Evolutionary conservation across 306 rosid species (phyloP), one percentile per base, ranked within the genome.

Genomic region (Rubus parviflorus): DNA sequence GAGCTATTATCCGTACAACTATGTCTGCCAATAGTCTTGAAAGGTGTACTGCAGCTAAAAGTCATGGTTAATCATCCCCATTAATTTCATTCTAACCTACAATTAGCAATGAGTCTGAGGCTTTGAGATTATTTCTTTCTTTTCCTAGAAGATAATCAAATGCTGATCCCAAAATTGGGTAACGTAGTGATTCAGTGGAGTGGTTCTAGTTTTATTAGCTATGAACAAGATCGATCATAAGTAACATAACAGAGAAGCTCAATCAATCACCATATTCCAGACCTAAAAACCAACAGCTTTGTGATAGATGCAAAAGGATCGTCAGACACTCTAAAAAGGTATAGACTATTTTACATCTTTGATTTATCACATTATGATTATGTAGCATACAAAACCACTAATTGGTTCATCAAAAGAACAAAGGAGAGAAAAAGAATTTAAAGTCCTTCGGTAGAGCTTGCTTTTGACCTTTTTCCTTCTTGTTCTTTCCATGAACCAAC

Each of bases 391-490:
- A 19, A 7, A 40, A 67, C 45, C n/a, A 54, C 46, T 8, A 12
- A 53, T 53, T 42, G 74, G 22, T 76, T 67, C 74, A 42, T 51
- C 8, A 25, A 41, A 66, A 23, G 80, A 52, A 74, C 60, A 6
- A 63, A 64, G 16, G 19, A 64, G 22, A 51, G 42, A 20, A 22
- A 63, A 6, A 38, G 38, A 48, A 48, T 13, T 20, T 6, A 15
- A 15, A 20, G 54, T 38, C 53, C 14, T 65, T 1, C 4, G 22
- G 53, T n/a, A 38, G 8, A 17, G 71, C 43, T 38, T 41, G 73
- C 54, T 64, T 37, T 20, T 16, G 70, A 35, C 40, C 37, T 49
- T 63, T 56, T 75, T 30, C 45, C 52, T 15, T 63, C 12, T 3
- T 35, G 48, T 49, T 75, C 23, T 51, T 37, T 47, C 19, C 72